phyloP scores from a whole-genome alignment of 768 basidiomycete genomes.

The Auriscalpium orientale region DNA sequence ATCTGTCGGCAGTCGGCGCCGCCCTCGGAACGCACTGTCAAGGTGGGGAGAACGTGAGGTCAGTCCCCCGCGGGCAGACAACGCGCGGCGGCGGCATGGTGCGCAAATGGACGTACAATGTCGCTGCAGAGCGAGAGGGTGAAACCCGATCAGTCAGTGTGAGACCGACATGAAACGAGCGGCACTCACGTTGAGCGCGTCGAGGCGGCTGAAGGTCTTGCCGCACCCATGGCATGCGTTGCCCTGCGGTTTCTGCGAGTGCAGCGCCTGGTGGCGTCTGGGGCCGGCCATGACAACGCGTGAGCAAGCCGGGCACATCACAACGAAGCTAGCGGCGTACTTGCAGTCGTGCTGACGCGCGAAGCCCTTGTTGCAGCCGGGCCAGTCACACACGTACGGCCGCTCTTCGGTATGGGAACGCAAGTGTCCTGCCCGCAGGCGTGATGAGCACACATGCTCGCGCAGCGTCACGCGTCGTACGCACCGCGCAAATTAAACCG shows the following conservation, averaged over 20 bases:
- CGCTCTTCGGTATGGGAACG: constrained; percentile 94
- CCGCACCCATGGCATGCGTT: constrained; percentile 89
- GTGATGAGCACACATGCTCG: constrained; percentile 4
- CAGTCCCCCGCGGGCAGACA: constrained; percentile 18
- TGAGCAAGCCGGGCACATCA: background rate
- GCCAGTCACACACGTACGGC: constrained; percentile 90
- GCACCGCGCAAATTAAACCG: constrained; percentile 81
- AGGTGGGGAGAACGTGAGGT: constrained; percentile 12
- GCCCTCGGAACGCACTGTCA: constrained; percentile 73
- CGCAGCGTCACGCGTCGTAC: constrained; percentile 10
- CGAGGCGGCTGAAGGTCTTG: constrained; percentile 89
- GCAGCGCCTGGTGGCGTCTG: constrained; percentile 86
- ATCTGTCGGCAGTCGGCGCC: constrained; percentile 64
- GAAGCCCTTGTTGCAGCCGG: constrained; percentile 91
- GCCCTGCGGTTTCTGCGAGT: constrained; percentile 72
- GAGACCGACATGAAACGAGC: constrained; percentile 1
- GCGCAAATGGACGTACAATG: constrained; percentile 49
- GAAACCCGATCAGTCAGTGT: too few species aligned
- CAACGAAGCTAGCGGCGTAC: constrained; percentile 36
- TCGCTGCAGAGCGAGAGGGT: constrained; percentile 36
- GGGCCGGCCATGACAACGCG: too few species aligned
- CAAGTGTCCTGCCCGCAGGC: constrained; percentile 59
- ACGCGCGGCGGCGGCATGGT: constrained; percentile 11
- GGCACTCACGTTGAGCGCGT: constrained; percentile 84
- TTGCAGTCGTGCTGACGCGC: constrained; percentile 97